Evolutionary conservation across 108 stramenopile genomes (phyloP).

Genomic region (Cyclotella kingstonii): DNA sequence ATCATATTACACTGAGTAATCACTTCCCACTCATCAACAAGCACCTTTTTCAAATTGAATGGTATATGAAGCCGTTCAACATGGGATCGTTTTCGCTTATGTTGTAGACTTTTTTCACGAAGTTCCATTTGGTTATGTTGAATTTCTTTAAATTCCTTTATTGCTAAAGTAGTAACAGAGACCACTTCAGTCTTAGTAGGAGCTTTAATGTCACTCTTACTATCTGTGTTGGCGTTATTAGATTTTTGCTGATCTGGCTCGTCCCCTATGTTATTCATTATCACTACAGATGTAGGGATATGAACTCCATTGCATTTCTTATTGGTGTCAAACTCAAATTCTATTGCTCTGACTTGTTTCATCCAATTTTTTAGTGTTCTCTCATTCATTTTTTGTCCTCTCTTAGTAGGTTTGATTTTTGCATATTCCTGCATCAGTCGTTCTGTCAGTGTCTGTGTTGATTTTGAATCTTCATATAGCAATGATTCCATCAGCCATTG

Average conservation of each 20-base stretch:
- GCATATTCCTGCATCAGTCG: slow-evolving; percentile 43
- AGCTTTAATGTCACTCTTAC: too few species aligned
- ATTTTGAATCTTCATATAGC: slow-evolving; percentile 43
- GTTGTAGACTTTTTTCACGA: slow-evolving; percentile 14
- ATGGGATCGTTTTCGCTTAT: slow-evolving; percentile 11
- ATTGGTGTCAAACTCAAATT: too few species aligned
- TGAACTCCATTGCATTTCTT: too few species aligned
- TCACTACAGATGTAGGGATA: too few species aligned
- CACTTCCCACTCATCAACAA: slow-evolving; percentile 84
- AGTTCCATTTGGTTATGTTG: slow-evolving; percentile 34
- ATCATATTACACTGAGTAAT: slow-evolving; percentile 71
- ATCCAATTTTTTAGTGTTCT: slow-evolving; percentile 15
- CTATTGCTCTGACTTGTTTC: slow-evolving; percentile 20
- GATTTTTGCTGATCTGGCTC: too few species aligned
- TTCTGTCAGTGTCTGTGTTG: slow-evolving; percentile 33
- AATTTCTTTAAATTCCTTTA: slow-evolving; percentile 18
- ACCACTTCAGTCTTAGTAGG: too few species aligned
- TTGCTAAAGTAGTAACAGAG: too few species aligned
- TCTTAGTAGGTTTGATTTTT: slow-evolving; percentile 28
- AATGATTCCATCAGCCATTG: slow-evolving; percentile 65
- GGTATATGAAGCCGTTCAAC: slow-evolving; percentile 44
- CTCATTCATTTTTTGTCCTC: slow-evolving; percentile 27
- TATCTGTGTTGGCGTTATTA: too few species aligned
- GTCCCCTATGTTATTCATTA: too few species aligned
- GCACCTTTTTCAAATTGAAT: slow-evolving; percentile 60